Base-by-base conservation (phyloP, 2,329 filamentous ascomycete genomes). In the Hypoxylon sp. region DNA sequence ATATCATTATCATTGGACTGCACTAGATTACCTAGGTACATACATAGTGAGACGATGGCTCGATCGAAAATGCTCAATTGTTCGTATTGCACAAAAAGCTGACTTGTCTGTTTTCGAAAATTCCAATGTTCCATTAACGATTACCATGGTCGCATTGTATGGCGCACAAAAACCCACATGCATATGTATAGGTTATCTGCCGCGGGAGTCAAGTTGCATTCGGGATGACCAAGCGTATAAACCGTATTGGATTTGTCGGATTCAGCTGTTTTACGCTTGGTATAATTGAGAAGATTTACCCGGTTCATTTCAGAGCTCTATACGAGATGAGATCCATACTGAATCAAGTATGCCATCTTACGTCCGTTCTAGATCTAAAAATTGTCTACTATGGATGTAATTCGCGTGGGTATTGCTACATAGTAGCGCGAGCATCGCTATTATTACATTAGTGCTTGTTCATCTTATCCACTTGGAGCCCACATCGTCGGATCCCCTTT, bases 221-320 rank as follows among this genome's bases (percentile, higher is more conserved):
- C 43, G 53, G 65, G 48, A 52, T 28, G 14, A 53, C 51, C 46
- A 65, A 49, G 60, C 56, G 25, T 46, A 53, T 60, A 41, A 65
- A 49, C 65, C 56, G 25, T 46, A 53, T 60, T 60, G 6, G 28
- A 30, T 30, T 6, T 49, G 60, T 67, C 46, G 32, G 14, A 45
- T 56, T 62, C 55, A 68, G 61, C 66, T 69, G 32, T 52, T 36
- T 38, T 43, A 63, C 63, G 62, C 66, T 66, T 66, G 49, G 57
- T 48, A 62, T 49, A 56, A 68, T 62, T 65, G 19, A 68, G 62
- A 52, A 43, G 21, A 57, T 57, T 66, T 68, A 66, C 59, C 63
- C 63, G 63, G 30, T 63, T 63, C 48, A 49, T 62, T 59, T 25
- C 43, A 56, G 14, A 32, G 21, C 25, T 41, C 25, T 41, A 67